Conservation (phyloP, 2,329 filamentous ascomycete genomes). For the Pyrenophora tritici-repentis region DNA sequence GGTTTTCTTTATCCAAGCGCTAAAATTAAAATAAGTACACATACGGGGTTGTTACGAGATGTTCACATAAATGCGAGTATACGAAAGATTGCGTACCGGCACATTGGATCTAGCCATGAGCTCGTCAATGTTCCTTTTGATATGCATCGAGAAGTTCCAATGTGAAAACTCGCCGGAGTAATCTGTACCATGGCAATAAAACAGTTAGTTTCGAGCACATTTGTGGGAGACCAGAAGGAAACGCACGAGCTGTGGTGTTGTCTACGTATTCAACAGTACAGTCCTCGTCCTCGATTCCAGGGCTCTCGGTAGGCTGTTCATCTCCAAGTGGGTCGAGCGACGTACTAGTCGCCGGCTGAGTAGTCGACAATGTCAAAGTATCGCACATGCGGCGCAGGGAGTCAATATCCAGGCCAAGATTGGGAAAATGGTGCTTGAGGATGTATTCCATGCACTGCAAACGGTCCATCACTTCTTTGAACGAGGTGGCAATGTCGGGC, state of each 20-base stretch:
- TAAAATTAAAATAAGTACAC: not conserved
- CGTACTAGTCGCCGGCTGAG: not conserved
- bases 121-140: slow-evolving; percentile 18
- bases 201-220: not conserved
- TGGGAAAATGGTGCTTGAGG: slow-evolving; percentile 11
- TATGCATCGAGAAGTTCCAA: slow-evolving; percentile 22
- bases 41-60: not conserved
- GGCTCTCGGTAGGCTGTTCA: slow-evolving; percentile 8
- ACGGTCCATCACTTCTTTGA: slow-evolving; percentile 13
- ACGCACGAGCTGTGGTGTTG: slow-evolving; percentile 15
- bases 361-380: slow-evolving; percentile 3
- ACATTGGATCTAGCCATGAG: slow-evolving; percentile 15
- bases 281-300: slow-evolving; percentile 12
- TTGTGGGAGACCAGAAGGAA: not conserved
- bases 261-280: slow-evolving; percentile 15
- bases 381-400: slow-evolving; percentile 12
- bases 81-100: not conserved
- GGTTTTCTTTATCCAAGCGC: slow-evolving; percentile 3
- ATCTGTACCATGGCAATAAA: slow-evolving; percentile 4
- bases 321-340: not conserved
- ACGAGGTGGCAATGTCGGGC: not conserved
- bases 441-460: slow-evolving; percentile 10
- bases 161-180: slow-evolving; percentile 25
- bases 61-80: not conserved
- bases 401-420: slow-evolving; percentile 8